phyloP scores from a whole-genome alignment of 2,329 filamentous ascomycete species.

The Dissoconium aciculare region DNA sequence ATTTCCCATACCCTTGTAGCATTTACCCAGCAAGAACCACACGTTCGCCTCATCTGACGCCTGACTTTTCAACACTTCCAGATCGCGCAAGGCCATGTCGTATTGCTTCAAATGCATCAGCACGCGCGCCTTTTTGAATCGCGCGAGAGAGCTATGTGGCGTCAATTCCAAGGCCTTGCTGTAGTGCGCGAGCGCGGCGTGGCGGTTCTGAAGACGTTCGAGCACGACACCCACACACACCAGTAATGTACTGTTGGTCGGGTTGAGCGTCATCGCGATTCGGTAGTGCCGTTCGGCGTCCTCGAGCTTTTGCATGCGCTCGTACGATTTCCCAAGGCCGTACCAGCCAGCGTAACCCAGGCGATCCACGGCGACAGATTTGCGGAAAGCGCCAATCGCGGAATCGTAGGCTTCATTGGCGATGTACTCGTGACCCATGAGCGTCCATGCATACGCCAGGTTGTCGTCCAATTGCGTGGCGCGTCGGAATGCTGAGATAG shows the following conservation, averaged over 20 bases:
- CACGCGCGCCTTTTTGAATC: slow-evolving; percentile 84
- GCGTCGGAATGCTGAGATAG: slow-evolving; percentile 83
- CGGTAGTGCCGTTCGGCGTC: slow-evolving; percentile 86
- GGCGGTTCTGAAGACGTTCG: slow-evolving; percentile 73
- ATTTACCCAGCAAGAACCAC: slow-evolving; percentile 80
- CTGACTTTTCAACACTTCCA: slow-evolving; percentile 77
- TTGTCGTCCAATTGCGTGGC: slow-evolving; percentile 79
- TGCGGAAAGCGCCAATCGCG: slow-evolving; percentile 72
- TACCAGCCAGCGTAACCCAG: slow-evolving; percentile 99
- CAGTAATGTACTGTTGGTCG: slow-evolving; percentile 80
- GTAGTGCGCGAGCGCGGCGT: slow-evolving; percentile 67
- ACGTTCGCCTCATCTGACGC: slow-evolving; percentile 92
- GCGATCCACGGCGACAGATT: slow-evolving; percentile 69
- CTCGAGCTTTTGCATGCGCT: slow-evolving; percentile 39
- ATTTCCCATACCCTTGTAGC: slow-evolving; percentile 45
- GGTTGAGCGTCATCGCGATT: slow-evolving; percentile 76
- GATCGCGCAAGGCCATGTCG: slow-evolving; percentile 60
- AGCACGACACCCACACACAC: slow-evolving; percentile 79
- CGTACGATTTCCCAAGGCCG: slow-evolving; percentile 57
- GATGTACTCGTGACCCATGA: slow-evolving; percentile 92
- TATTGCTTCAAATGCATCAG: slow-evolving; percentile 60
- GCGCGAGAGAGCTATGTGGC: slow-evolving; percentile 64
- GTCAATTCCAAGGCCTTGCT: slow-evolving; percentile 68
- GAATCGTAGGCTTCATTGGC: slow-evolving; percentile 96
- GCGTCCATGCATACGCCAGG: slow-evolving; percentile 88